Base-by-base conservation (phyloP, 2,329 filamentous ascomycete species). In the Fusarium nurragi region DNA sequence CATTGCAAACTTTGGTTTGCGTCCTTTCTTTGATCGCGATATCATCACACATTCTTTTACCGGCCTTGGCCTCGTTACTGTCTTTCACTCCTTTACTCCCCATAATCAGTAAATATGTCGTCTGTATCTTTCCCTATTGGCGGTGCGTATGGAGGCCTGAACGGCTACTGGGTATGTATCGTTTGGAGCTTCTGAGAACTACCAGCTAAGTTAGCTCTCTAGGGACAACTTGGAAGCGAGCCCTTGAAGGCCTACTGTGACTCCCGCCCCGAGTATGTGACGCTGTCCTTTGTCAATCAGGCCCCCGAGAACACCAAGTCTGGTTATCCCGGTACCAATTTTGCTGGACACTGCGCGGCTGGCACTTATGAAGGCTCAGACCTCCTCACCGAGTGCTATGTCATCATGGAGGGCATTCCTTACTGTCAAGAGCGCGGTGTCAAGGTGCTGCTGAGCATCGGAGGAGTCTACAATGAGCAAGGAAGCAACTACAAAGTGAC, bases 371-470 rank as follows among this genome's bases (percentile, higher is more conserved):
- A 59, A 54, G 54, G 41, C 69, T 71, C 51, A 57, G 65, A 23
- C 23, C 73, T 80, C 21, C 71, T 78, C 49, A 72, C 63, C 52
- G 66, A 77, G 50, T 82, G 79, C 61, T 45, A 69, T 6, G 53
- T 51, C 8, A 75, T 82, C 37, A 74, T 77, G 64, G 50, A 72
- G 28, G 78, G 80, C 51, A 79, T 81, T 50, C 67, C 74, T 23
- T 76, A 77, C 67, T 82, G 80, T 71, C 77, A 80, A 68, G 43
- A 63, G 22, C 74, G 71, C 46, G 78, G 78, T 54, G 77, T 80
- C 61, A 81, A 81, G 73, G 69, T 82, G 34, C 68, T 82, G 32
- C 69, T 82, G 18, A 77, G 77, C 65, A 77, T 81, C 26, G 79
- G 79, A 9, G 79, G 80, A 22, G 70, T 65, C 3, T 74, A 68